A percentile compares a stretch with the other conserved stretches of the same genome.
Evolutionary conservation across 768 basidiomycete genomes (phyloP).

Genomic region (Lanmaoa pseudosensibilis): DNA sequence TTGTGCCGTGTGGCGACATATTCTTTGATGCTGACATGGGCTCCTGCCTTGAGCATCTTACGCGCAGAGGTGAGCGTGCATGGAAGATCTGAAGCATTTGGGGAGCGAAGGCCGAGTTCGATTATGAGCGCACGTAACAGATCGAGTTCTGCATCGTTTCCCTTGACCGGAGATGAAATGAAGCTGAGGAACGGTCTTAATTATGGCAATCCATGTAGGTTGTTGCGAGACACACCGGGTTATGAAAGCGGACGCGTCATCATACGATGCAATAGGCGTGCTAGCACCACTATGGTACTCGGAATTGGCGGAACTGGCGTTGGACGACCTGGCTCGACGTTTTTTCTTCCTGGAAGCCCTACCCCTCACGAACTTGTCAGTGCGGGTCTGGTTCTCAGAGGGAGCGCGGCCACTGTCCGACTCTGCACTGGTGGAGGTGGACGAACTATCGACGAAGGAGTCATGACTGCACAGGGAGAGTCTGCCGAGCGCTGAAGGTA

Average conservation of each 20-base stretch:
- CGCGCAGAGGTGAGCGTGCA: constrained; percentile 65
- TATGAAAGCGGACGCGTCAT: constrained; percentile 30
- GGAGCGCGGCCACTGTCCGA: neutral
- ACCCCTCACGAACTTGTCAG: neutral
- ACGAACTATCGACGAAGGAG: constrained; percentile 1
- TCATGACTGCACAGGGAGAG: constrained; percentile 19
- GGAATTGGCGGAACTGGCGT: constrained; percentile 1
- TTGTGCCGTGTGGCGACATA: constrained; percentile 66
- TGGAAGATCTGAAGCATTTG: constrained; percentile 49
- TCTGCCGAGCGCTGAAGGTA: constrained; percentile 14
- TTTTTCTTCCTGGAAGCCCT: constrained; percentile 1
- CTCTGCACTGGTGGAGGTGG: constrained; percentile 5
- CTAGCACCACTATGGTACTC: constrained; percentile 7
- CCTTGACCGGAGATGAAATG: constrained; percentile 21
- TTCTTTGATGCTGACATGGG: constrained; percentile 71
- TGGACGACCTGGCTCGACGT: constrained; percentile 3
- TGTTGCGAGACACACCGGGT: constrained; percentile 18
- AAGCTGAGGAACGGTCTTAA: constrained; percentile 15
- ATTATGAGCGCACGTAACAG: constrained; percentile 74
- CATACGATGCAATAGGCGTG: constrained; percentile 23
- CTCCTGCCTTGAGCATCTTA: constrained; percentile 60
- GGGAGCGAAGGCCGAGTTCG: constrained; percentile 64
- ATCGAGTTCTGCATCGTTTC: constrained; percentile 41
- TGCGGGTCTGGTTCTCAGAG: neutral
- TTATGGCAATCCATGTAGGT: neutral